A percentile compares a stretch with the other conserved stretches of the same genome.
Conservation (phyloP, 1,284 basidiomycete species). For the Pascua sp. region DNA sequence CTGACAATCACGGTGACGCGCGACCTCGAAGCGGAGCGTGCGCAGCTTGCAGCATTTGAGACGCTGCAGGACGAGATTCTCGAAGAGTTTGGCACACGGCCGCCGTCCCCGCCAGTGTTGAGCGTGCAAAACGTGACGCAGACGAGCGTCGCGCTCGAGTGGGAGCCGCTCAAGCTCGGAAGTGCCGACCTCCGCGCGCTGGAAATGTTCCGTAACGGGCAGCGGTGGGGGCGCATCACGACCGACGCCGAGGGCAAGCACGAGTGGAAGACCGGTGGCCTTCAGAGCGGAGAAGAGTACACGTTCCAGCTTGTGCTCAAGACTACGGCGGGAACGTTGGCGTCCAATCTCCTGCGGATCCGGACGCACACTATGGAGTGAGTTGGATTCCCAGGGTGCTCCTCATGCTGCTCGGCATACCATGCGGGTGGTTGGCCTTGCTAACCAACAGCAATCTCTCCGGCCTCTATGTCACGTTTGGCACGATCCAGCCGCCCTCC, state of each 20-base stretch:
- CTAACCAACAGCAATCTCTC: constrained; percentile 66
- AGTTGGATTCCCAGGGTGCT: constrained; percentile 5
- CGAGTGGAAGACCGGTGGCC: constrained; percentile 72
- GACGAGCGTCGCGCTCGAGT: constrained; percentile 89
- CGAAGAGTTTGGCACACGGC: constrained; percentile 63
- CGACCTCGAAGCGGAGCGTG: constrained; percentile 75
- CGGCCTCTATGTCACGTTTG: constrained; percentile 88
- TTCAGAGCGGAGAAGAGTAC: constrained; percentile 83
- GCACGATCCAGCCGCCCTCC: constrained; percentile 71
- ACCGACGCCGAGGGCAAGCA: constrained; percentile 37
- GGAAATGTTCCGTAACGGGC: constrained; percentile 85
- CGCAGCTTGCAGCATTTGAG: constrained; percentile 75
- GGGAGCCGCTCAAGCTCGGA: constrained; percentile 79
- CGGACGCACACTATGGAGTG: constrained; percentile 80
- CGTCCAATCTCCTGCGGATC: constrained; percentile 74
- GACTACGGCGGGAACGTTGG: constrained; percentile 82
- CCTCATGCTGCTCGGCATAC: not conserved
- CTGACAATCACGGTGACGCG: constrained; percentile 90
- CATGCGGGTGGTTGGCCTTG: not conserved
- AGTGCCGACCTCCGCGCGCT: constrained; percentile 77
- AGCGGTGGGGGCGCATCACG: constrained; percentile 63
- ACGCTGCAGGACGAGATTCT: constrained; percentile 74
- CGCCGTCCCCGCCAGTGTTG: constrained; percentile 64
- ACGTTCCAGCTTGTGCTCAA: constrained; percentile 82
- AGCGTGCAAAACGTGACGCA: constrained; percentile 89